Evolutionary conservation across 345 rosid species (phyloP), one percentile per base, ranked within the genome.

Genomic region (Rhodomyrtus tomentosa): DNA sequence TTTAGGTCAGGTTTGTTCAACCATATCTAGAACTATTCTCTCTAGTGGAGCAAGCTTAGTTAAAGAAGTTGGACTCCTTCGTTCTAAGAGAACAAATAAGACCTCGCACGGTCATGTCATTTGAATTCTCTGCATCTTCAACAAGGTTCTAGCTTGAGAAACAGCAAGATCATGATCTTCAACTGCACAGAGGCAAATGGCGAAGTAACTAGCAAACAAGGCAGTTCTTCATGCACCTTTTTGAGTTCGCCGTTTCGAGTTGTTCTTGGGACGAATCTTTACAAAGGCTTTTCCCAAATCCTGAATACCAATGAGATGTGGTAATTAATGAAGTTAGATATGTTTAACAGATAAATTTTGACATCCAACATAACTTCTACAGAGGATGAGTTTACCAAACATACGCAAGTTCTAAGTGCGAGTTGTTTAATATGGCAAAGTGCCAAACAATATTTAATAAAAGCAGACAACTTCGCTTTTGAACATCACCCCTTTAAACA

Each of bases 221-320:
- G 74, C 22, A 62, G 12, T 62, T 62, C 18, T 27, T 85, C 82
- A 88, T 6, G 85, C 82, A 62, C 18, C 82, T 38, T 52, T 51
- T 59, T 82, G 56, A 15, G 83, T 86, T 82, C 62, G 89, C 81
- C 73, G 91, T 84, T 92, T 92, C 42, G 95, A 91, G 89, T 93
- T 93, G 83, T 91, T 93, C 89, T 90, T 92, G 73, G 86, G 93
- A 12, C 92, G 92, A 82, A 91, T 88, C 89, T 93, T 93, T 82
- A 85, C 87, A 40, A 91, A 89, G 80, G 92, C 92, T 50, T 90
- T 91, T 51, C 82, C 88, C 62, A 93, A 86, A 80, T 92, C 93
- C 95, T 91, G 88, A 73, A 82, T 29, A 74, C 68, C n/a, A 50
- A 51, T 29, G 56, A 82, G 45, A 82, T 36, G 14, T 3, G 15